Evolutionary conservation across 306 rosid genomes (phyloP).

Genomic region (Prunus mongolica): DNA sequence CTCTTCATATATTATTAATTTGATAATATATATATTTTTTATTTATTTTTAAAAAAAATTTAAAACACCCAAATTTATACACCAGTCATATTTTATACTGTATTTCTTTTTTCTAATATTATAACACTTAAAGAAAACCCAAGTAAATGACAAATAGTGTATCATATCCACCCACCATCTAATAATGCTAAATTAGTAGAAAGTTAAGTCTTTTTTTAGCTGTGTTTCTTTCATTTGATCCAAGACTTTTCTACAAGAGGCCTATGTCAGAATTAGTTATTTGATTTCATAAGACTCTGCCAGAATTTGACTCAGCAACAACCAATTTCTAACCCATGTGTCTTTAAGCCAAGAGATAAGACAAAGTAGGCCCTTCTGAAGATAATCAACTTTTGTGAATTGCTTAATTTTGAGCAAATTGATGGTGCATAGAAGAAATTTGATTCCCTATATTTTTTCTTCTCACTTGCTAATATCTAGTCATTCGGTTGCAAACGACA

Average conservation of each 20-base stretch:
- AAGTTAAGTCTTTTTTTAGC: neutral
- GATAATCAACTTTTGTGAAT: neutral
- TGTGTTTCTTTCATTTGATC: neutral
- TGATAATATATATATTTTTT: too few relatives aligned
- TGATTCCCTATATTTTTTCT: neutral
- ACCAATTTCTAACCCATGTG: neutral
- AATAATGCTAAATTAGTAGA: too few relatives aligned
- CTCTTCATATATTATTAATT: too few relatives aligned
- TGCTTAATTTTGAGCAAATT: neutral
- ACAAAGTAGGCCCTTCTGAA: slow-evolving; percentile 1
- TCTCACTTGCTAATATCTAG: neutral
- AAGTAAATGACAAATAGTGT: too few relatives aligned
- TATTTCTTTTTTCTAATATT: too few relatives aligned
- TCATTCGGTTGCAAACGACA: neutral
- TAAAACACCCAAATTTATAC: neutral
- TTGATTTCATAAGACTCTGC: neutral
- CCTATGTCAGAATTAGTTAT: neutral
- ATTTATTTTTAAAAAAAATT: neutral
- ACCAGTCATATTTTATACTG: too few relatives aligned
- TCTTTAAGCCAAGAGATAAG: neutral
- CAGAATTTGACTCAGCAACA: neutral
- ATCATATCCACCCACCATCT: too few relatives aligned
- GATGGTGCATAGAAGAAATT: neutral
- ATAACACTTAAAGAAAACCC: too few relatives aligned
- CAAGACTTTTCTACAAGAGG: neutral